phyloP scores from a whole-genome alignment of 2,329 filamentous ascomycete genomes.

The Botrytis hyacinthi region DNA sequence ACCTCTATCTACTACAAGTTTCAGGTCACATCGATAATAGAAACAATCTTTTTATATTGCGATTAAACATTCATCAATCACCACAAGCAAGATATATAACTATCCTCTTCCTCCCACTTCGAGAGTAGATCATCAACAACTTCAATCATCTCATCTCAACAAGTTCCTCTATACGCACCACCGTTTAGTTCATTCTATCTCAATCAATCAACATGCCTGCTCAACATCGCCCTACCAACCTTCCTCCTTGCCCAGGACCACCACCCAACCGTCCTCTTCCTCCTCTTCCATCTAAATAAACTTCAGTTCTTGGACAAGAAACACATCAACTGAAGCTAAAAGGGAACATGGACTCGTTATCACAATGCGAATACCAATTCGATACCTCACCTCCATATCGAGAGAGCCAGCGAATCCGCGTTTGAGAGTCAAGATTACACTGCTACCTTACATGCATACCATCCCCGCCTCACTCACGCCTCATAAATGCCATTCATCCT shows the following conservation, averaged over 20 bases:
- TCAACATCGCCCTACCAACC: slow-evolving; percentile 54
- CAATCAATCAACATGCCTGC: slow-evolving; percentile 47
- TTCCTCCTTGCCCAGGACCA: slow-evolving; percentile 63
- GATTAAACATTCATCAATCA: slow-evolving; percentile 11
- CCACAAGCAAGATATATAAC: slow-evolving; percentile 19
- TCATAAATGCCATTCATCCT: background rate
- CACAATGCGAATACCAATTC: background rate
- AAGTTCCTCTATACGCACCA: background rate
- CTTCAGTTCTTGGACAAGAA: background rate
- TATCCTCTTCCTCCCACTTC: slow-evolving; percentile 6
- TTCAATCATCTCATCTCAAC: slow-evolving; percentile 13
- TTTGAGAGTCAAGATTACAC: slow-evolving; percentile 8
- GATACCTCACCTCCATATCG: background rate
- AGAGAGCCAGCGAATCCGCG: slow-evolving; percentile 1
- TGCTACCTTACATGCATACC: background rate
- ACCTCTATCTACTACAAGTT: slow-evolving; percentile 12
- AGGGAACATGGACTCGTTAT: background rate
- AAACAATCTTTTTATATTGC: slow-evolving; percentile 17
- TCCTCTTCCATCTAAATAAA: slow-evolving; percentile 55
- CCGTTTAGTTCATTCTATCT: slow-evolving; percentile 9
- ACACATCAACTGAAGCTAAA: slow-evolving; percentile 3
- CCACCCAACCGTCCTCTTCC: slow-evolving; percentile 62
- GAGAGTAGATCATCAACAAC: slow-evolving; percentile 17
- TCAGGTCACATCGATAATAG: slow-evolving; percentile 11
- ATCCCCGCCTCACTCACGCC: background rate